Evolutionary conservation across 129 eudicot species (phyloP), one percentile per base, ranked within the genome.

Genomic region (Lonicera japonica): DNA sequence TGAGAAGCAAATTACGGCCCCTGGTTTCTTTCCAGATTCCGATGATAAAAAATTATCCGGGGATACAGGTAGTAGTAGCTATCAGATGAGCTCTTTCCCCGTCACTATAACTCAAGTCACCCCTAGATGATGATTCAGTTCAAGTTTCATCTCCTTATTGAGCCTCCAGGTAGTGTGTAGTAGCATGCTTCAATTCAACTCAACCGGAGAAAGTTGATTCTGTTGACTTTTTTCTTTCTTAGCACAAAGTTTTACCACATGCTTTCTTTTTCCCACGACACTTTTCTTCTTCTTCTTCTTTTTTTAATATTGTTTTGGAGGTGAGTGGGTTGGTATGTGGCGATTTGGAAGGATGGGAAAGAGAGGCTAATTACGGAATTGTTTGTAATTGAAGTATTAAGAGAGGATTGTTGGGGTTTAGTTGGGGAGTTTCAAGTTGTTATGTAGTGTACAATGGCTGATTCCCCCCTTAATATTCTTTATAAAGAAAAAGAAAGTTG

Each of bases 1-100:
- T 6, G 99, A 88, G 56, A 81, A 85, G 70, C 78, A 85, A 73
- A 77, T 94, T 5, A 82, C 85, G 2, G 79, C 91, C 20, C 99
- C 96, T 0, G 94, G 99, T 15, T 87, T 76, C 68, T 85, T 76
- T 20, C 83, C 81, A 36, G 92, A 76, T 79, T 82, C 85, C 21
- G 69, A 60, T 15, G 70, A 73, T 53, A 72, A 68, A 29, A 87
- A 83, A 74, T 75, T 52, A 21, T 70, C 87, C 7, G 50, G 36
- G 6, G 83, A 68, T 47, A 69, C 89, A 55, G 75, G 89, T 19
- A 71, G 94, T 19, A 71, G 94, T n/a, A 79, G 89, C 73, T 63
- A 64, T 36, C 95, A 82, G 55, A 79, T 82, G 68, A 92, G 81
- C 67, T 87, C 96, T 68, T 68, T 70, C 55, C 86, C 96, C 60